Conservation (phyloP, 192 early-diverging fungal genomes). For the Paraglomus brasilianum region DNA sequence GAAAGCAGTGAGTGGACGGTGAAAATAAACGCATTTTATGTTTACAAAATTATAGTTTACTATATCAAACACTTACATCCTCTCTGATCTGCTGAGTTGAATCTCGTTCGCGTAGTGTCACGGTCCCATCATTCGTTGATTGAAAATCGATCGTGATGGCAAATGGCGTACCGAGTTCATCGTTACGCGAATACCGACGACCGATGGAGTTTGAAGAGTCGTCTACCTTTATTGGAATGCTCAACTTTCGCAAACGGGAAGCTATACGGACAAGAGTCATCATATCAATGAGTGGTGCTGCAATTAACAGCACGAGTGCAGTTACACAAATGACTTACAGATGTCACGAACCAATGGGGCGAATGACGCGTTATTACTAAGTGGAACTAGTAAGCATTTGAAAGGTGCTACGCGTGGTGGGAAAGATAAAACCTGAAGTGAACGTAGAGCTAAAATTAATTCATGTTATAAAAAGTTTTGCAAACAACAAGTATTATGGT, state of each 20-base stretch:
- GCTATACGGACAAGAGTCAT: conserved; percentile 44
- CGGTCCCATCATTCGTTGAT: conserved; percentile 87
- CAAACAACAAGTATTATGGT: neutral
- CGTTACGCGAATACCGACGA: conserved; percentile 94
- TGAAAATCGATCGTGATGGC: conserved; percentile 98
- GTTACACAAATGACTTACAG: conserved; percentile 32
- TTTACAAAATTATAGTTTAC: no score
- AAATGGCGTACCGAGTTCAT: conserved; percentile 97
- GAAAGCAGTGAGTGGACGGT: neutral
- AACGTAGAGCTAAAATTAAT: neutral
- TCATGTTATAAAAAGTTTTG: neutral
- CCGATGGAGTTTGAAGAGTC: conserved; percentile 89
- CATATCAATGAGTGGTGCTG: neutral
- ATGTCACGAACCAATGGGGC: conserved; percentile 61
- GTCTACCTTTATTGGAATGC: conserved; percentile 85
- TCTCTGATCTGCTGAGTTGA: conserved; percentile 94
- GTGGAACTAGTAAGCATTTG: conserved; percentile 90
- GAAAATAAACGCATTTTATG: neutral
- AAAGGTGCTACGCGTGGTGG: conserved; percentile 88
- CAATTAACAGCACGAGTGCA: neutral
- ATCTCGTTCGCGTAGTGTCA: conserved; percentile 96
- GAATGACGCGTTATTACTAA: conserved; percentile 82
- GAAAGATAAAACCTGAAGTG: conserved; percentile 79
- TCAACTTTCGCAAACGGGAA: conserved; percentile 66
- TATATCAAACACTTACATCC: no score